Evolutionary conservation across 441 rosid genomes (phyloP).

Genomic region (Pelargonium myrrhifolium): DNA sequence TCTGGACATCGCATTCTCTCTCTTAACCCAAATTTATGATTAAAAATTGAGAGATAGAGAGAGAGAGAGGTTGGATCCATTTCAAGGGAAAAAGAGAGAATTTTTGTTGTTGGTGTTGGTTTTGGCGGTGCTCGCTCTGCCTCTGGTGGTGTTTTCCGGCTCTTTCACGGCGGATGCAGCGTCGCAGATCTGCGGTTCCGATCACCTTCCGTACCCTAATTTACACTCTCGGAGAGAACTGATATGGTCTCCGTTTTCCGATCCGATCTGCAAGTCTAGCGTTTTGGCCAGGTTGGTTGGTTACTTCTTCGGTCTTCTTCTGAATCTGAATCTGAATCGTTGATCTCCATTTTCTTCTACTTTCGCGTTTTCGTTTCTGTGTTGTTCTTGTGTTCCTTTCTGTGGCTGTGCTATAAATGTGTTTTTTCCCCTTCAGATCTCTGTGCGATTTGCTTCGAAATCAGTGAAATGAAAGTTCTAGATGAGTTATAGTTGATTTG

Average conservation of each 20-base stretch:
- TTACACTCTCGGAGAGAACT: too few relatives aligned
- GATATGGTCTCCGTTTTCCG: neutral
- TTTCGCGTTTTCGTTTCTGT: neutral
- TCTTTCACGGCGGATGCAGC: too few relatives aligned
- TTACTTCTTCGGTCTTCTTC: neutral
- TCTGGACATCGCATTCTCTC: too few relatives aligned
- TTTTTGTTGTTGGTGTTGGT: neutral
- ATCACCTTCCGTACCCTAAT: neutral
- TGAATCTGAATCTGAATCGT: too few relatives aligned
- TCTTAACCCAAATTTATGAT: neutral
- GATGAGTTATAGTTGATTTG: neutral
- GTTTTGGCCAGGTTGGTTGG: neutral
- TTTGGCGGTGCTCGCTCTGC: neutral
- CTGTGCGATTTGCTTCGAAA: neutral
- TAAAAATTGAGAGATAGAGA: neutral
- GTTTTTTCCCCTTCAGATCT: neutral
- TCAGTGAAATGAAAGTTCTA: neutral
- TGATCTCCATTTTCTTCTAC: neutral
- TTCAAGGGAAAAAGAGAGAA: neutral
- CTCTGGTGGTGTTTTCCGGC: neutral
- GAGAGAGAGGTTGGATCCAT: neutral
- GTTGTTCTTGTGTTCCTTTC: neutral
- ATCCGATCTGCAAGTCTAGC: neutral
- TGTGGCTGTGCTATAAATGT: neutral
- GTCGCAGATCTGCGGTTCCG: neutral